Conservation (phyloP, 345 rosid genomes). For the Aurinia saxatilis region DNA sequence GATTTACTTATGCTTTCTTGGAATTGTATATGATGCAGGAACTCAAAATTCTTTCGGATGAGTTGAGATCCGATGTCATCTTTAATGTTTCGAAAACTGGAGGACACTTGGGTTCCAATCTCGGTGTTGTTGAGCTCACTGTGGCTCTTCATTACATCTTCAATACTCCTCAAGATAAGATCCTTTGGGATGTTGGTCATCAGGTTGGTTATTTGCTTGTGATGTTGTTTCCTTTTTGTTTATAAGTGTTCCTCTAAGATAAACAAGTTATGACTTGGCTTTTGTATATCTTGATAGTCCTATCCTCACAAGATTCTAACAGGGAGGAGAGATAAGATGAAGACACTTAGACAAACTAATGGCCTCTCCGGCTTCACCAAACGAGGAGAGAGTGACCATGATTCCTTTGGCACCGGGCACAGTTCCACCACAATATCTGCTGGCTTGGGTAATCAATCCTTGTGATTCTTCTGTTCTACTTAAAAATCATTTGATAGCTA, state of each 20-base stretch:
- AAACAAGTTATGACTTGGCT: background rate
- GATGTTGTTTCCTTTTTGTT: background rate
- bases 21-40: slow-evolving; percentile 53
- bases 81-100: slow-evolving; percentile 91
- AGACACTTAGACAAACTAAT: slow-evolving; percentile 76
- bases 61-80: slow-evolving; percentile 86
- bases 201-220: slow-evolving; percentile 52
- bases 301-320: slow-evolving; percentile 98
- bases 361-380: slow-evolving; percentile 90
- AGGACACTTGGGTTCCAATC: slow-evolving; percentile 94
- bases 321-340: slow-evolving; percentile 91
- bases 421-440: slow-evolving; percentile 95
- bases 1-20: slow-evolving; percentile 52
- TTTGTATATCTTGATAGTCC: slow-evolving; percentile 12
- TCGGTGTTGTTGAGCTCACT: slow-evolving; percentile 97
- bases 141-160: slow-evolving; percentile 97
- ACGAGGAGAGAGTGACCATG: slow-evolving; percentile 85
- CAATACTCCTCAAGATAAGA: slow-evolving; percentile 78
- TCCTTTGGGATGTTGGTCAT: slow-evolving; percentile 98
- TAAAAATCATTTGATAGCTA: no score
- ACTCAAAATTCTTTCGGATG: slow-evolving; percentile 74
- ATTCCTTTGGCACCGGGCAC: slow-evolving; percentile 93
- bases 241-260: background rate
- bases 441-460: slow-evolving; percentile 73
- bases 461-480: no score